Base-by-base conservation (phyloP, 371 early-diverging fungal genomes). In the Zychaea mexicana region DNA sequence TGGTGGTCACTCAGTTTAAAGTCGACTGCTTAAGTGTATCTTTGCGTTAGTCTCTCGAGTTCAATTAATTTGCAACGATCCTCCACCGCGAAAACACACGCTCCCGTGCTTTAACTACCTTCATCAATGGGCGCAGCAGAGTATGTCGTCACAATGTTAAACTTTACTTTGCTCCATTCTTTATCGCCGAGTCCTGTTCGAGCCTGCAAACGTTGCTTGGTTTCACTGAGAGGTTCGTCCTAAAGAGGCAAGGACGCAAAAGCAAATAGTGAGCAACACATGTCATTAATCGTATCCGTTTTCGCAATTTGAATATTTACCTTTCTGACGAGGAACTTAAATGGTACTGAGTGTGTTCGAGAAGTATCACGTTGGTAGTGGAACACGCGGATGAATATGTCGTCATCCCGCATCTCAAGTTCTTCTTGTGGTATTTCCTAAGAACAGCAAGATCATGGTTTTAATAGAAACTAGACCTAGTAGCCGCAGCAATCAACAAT, bases 331-430 rank as follows among this genome's bases (percentile, higher is more conserved):
- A 85, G 68, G 65, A 95, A 88, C 59, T 74, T 74, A 79, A 96
- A 96, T 8, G 98, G 96, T 38, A 93, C 83, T 45, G 95, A 85
- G 71, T 96, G 96, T 3, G 87, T 74, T 27, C 89, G 85, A 24
- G 54, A 45, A 1, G 84, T 68, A 39, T 92, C 89, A 62, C 86
- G 85, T 60, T 82, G 79, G 74, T 88, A 95, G 76, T 95, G 96
- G 80, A 88, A 85, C 3, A 92, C 91, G 17, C 75, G 69, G n/a
- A 84, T 62, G 38, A 79, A 64, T 10, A 70, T 64, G 58, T 88
- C 90, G 5, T 73, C 81, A 7, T 76, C 71, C 19, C 55, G 67
- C 45, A 65, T 66, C 13, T 71, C 63, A 5, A 78, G 52, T 67
- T 90, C 90, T 62, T 92, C 92, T 45, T 68, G 70, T 3, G 88